Percentiles rank a stretch among this genome's conserved stretches.
These are phyloP conservation scores for Wickerhamomyces tratensis DNA, from an alignment of 805 yeast species.

Conservation along the genomic window DNA sequence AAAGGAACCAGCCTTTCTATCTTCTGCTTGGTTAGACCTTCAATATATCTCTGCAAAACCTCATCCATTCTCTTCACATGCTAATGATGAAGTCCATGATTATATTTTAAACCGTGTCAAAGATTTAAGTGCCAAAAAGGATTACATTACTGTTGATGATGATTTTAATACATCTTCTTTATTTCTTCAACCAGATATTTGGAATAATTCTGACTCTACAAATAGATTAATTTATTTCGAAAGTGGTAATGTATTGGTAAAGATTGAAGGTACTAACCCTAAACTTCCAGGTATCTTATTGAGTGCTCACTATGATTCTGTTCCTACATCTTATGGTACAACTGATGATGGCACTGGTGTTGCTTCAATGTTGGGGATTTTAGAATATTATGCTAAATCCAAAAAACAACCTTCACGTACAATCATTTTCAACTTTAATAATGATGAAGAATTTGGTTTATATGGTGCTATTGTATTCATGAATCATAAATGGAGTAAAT, in stretches of 20 bases:
- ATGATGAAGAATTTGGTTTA: constrained; percentile 83
- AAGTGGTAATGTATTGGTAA: constrained; percentile 70
- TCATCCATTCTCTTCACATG: constrained; percentile 75
- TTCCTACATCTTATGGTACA: constrained; percentile 78
- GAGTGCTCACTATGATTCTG: constrained; percentile 86
- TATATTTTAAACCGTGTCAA: constrained; percentile 40
- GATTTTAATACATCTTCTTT: constrained; percentile 30
- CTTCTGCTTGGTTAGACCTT: constrained; percentile 58
- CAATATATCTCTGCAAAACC: constrained; percentile 55
- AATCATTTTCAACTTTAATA: constrained; percentile 75
- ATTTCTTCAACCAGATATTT: constrained; percentile 40
- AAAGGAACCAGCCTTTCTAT: constrained; percentile 25
- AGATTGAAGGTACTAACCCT: constrained; percentile 54
- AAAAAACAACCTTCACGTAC: constrained; percentile 55
- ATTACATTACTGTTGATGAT: constrained; percentile 24
- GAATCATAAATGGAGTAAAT: constrained; percentile 59
- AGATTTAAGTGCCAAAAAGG: constrained; percentile 18
- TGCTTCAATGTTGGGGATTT: constrained; percentile 66
- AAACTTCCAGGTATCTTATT: constrained; percentile 57
- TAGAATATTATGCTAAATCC: constrained; percentile 34
- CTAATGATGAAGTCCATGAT: constrained; percentile 69
- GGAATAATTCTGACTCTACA: constrained; percentile 28
- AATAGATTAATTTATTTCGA: constrained; percentile 64
- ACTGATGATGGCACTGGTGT: constrained; percentile 92
- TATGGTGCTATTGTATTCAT: constrained; percentile 72